phyloP scores from a whole-genome alignment of 805 yeast genomes.

The Yarrowia hollandica region DNA sequence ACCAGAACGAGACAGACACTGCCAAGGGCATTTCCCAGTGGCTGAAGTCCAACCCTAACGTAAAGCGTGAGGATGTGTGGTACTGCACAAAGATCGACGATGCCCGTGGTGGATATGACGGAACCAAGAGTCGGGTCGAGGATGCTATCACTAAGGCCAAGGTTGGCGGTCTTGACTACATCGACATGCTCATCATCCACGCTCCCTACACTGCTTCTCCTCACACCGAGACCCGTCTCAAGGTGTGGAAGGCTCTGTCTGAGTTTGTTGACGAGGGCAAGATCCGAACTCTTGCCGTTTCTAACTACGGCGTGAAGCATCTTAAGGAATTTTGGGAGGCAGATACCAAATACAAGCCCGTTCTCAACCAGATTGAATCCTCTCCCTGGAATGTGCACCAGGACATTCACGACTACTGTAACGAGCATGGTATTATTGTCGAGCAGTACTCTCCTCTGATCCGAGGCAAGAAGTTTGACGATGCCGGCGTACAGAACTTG shows the following conservation, averaged over 20 bases:
- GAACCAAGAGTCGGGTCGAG: conserved; percentile 68
- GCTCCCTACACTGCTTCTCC: conserved; percentile 81
- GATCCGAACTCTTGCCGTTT: conserved; percentile 77
- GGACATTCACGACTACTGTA: conserved; percentile 59
- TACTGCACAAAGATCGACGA: conserved; percentile 88
- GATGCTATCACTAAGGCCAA: conserved; percentile 66
- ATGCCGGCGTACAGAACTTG: conserved; percentile 53
- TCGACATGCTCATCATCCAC: conserved; percentile 83
- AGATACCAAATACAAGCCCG: conserved; percentile 70
- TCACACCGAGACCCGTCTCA: conserved; percentile 67
- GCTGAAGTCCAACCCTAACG: conserved; percentile 61
- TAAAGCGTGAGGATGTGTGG: conserved; percentile 71
- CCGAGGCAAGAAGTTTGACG: conserved; percentile 46
- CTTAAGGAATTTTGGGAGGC: conserved; percentile 70
- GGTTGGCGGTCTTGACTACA: conserved; percentile 68
- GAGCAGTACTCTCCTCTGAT: conserved; percentile 68
- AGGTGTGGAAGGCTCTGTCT: conserved; percentile 79
- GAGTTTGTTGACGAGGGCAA: conserved; percentile 60
- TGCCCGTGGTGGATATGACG: conserved; percentile 43
- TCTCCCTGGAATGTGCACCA: conserved; percentile 86
- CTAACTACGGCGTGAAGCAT: conserved; percentile 68
- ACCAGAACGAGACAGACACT: conserved; percentile 68
- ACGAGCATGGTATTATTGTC: conserved; percentile 58
- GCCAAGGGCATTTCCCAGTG: conserved; percentile 67
- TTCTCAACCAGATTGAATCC: conserved; percentile 77